These are phyloP conservation scores for Podaxis rugospora DNA, from an alignment of 768 basidiomycete genomes.

Conservation along the genomic window DNA sequence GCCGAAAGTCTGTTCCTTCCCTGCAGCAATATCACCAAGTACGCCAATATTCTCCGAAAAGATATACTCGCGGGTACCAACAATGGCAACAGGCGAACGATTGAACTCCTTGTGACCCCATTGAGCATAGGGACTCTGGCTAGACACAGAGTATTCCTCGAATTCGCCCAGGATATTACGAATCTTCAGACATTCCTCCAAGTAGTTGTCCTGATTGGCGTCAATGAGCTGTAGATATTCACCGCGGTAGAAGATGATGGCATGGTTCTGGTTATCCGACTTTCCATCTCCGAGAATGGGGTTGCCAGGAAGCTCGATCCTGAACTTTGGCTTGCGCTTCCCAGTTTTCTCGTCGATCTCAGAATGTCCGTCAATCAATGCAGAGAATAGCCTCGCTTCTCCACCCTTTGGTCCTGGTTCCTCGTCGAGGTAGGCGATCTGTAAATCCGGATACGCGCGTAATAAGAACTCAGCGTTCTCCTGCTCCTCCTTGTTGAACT, in stretches of 20 bases:
- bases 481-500: conserved; percentile 98
- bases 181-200: conserved; percentile 99
- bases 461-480: conserved; percentile 98
- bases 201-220: conserved; percentile 99
- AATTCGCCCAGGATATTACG: conserved; percentile 97
- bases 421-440: conserved; percentile 98
- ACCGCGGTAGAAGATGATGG: conserved; percentile 97
- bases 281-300: conserved; percentile 99
- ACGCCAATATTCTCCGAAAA: conserved; percentile 99
- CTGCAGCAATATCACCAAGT: conserved; percentile 96
- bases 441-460: conserved; percentile 96
- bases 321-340: conserved; percentile 93
- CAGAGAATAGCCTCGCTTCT: conserved; percentile 87
- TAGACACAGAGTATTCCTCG: conserved; percentile 87
- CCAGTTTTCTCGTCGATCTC: conserved; percentile 88
- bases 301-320: conserved; percentile 95
- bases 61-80: conserved; percentile 98
- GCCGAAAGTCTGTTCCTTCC: conserved; percentile 99
- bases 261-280: conserved; percentile 99
- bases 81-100: conserved; percentile 90
- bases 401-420: conserved; percentile 86
- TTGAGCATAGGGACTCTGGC: conserved; percentile 93
- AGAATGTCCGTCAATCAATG: conserved; percentile 95
- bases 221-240: conserved; percentile 99
- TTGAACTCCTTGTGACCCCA: conserved; percentile 93